Percentiles rank a stretch among this genome's conserved stretches.
Evolutionary conservation across 2,329 filamentous ascomycete genomes (phyloP).

Genomic region (Diaporthe sp.): DNA sequence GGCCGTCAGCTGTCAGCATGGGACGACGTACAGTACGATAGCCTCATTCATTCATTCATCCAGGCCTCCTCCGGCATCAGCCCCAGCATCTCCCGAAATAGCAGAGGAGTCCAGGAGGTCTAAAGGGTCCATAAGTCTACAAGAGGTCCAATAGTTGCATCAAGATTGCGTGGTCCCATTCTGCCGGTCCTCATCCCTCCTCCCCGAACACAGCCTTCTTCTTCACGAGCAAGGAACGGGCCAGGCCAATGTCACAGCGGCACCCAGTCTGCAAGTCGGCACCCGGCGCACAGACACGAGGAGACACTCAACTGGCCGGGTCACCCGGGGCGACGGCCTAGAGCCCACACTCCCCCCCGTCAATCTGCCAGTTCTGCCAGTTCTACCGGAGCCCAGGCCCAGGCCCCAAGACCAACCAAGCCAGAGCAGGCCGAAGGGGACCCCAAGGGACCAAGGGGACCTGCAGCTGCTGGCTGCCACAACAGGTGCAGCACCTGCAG

Average conservation of each 20-base stretch:
- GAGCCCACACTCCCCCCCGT: neutral
- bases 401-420: neutral
- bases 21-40: slow-evolving; percentile 6
- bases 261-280: neutral
- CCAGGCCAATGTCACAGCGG: too few relatives aligned
- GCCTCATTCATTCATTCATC: neutral
- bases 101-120: neutral
- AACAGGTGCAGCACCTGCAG: slow-evolving; percentile 10
- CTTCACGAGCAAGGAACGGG: neutral
- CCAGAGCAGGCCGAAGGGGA: neutral
- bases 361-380: neutral
- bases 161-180: slow-evolving; percentile 16
- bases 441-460: neutral
- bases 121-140: neutral
- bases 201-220: slow-evolving; percentile 16
- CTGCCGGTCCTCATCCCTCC: slow-evolving; percentile 18
- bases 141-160: neutral
- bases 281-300: neutral
- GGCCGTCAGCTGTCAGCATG: slow-evolving; percentile 19
- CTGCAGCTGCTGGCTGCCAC: slow-evolving; percentile 16
- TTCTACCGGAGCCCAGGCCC: neutral
- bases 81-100: slow-evolving; percentile 16
- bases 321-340: slow-evolving; percentile 6
- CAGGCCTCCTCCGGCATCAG: neutral
- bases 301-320: neutral